A percentile compares a stretch with the other conserved stretches of the same genome.
Conservation (phyloP, 148 eudicot species). For the Chenopodium album region DNA sequence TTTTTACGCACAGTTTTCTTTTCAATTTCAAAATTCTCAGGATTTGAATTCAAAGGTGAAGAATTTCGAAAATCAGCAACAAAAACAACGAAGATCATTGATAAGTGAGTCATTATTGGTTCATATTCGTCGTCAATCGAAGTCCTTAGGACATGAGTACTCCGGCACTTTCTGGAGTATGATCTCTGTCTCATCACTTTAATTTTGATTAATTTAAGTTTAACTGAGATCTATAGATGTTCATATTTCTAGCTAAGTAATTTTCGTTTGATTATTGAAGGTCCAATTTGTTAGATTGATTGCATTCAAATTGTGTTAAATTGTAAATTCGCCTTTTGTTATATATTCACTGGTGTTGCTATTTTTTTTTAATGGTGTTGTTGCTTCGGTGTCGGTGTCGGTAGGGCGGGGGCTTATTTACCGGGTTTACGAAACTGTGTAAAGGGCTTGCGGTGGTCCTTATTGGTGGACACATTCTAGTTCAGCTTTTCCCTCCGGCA, state of each 20-base stretch:
- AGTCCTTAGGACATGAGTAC: constrained; percentile 39
- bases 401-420: constrained; percentile 46
- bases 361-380: background rate
- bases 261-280: background rate
- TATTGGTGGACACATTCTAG: constrained; percentile 65
- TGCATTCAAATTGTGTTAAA: background rate
- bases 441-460: constrained; percentile 84
- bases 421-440: constrained; percentile 81
- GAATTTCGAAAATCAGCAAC: background rate
- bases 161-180: constrained; percentile 46
- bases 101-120: background rate
- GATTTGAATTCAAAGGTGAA: too few species aligned
- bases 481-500: constrained; percentile 73
- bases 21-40: too few species aligned
- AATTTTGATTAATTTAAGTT: background rate
- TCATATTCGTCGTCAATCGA: background rate
- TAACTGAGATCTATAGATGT: background rate
- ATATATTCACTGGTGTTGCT: background rate
- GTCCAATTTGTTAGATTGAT: background rate
- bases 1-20: too few species aligned
- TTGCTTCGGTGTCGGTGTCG: constrained; percentile 1
- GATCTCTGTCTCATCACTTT: constrained; percentile 12
- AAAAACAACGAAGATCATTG: background rate
- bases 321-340: background rate
- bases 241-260: background rate